Evolutionary conservation across 1,284 basidiomycete genomes (phyloP).

Genomic region (Coriolopsis trogii): DNA sequence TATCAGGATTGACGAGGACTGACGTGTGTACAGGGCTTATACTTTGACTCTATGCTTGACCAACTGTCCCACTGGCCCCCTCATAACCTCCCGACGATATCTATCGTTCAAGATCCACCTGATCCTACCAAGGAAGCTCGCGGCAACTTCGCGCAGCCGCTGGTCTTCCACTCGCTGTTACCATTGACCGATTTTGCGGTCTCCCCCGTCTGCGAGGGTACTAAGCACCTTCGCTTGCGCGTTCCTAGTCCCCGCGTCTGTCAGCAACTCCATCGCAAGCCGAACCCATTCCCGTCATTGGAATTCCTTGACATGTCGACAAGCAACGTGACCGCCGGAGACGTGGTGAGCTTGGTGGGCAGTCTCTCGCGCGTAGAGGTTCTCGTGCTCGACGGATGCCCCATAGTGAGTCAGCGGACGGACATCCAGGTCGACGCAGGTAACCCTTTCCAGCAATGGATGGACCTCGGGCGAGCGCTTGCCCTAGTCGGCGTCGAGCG

Average conservation of each 20-base stretch:
- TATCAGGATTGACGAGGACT: not conserved
- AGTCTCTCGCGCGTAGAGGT: conserved; percentile 48
- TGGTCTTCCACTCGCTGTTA: conserved; percentile 72
- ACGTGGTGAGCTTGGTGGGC: conserved; percentile 52
- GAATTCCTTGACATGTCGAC: conserved; percentile 66
- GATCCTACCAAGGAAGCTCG: conserved; percentile 40
- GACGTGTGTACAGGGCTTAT: conserved; percentile 51
- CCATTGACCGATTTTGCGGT: conserved; percentile 47
- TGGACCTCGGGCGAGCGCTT: conserved; percentile 53
- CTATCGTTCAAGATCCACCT: conserved; percentile 68
- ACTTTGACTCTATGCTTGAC: conserved; percentile 64
- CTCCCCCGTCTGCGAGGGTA: conserved; percentile 44
- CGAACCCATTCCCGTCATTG: conserved; percentile 41
- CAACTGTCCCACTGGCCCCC: conserved; percentile 61
- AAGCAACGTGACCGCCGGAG: conserved; percentile 47
- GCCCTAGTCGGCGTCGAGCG: conserved; percentile 55
- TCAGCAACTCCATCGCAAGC: conserved; percentile 40
- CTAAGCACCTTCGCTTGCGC: conserved; percentile 56
- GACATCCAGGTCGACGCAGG: conserved; percentile 33
- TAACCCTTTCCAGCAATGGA: conserved; percentile 50
- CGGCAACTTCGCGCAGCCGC: conserved; percentile 65
- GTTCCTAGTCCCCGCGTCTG: conserved; percentile 61
- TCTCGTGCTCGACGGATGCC: conserved; percentile 58
- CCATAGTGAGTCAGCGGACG: conserved; percentile 41
- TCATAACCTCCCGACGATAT: conserved; percentile 47